These are phyloP conservation scores for Colletotrichum sp. DNA, from an alignment of 2,329 filamentous ascomycete species.

Conservation along the genomic window DNA sequence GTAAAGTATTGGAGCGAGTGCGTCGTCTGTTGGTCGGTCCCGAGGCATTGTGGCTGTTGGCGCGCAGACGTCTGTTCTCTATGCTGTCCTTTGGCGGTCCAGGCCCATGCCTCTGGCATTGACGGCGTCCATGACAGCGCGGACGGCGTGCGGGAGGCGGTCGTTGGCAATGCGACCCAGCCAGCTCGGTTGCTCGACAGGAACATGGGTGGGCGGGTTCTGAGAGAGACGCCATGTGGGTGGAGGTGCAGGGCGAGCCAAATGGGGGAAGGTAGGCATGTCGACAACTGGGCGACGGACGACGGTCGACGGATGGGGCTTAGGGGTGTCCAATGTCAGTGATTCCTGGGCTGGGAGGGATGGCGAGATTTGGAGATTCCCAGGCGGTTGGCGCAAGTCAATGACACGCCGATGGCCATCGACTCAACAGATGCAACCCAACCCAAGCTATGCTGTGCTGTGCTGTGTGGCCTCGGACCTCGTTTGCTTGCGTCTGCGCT, in stretches of 20 bases:
- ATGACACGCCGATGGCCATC: not conserved
- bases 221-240: not conserved
- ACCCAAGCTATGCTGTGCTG: not conserved
- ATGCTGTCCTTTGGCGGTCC: not conserved
- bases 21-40: not conserved
- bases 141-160: not conserved
- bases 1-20: not conserved
- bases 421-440: not conserved
- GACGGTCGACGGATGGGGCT: not conserved
- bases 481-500: not conserved
- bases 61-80: not conserved
- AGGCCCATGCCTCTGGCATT: not conserved
- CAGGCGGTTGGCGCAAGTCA: not conserved
- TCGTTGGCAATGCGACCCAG: not conserved
- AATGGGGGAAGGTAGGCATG: not conserved
- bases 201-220: not conserved
- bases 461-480: not conserved
- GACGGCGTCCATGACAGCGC: not conserved
- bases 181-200: not conserved
- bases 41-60: not conserved
- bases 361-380: not conserved
- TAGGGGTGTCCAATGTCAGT: not conserved
- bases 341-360: not conserved
- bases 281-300: not conserved
- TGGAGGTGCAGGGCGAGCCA: not conserved